Evolutionary conservation across 768 basidiomycete species (phyloP), one percentile per base, ranked within the genome.

Genomic region (Amanita subjunquillea): DNA sequence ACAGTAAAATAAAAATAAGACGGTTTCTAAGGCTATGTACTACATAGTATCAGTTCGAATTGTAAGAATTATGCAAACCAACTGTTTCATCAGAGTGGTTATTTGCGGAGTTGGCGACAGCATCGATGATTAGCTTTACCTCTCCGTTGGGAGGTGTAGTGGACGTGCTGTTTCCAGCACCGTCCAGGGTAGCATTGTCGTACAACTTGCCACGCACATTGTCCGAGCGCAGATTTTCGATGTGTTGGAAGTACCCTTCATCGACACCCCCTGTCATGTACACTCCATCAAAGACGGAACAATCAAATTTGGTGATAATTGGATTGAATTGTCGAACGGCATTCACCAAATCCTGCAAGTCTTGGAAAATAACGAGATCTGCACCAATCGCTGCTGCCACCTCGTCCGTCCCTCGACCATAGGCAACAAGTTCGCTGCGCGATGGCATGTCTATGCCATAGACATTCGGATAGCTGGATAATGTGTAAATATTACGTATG

Each of bases 381-480:
- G 94, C 96, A 41, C 93, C 93, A 55, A 98, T 96, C 50, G 80
- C 80, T 20, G 69, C 60, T 3, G 91, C 87, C 56, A 98, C 84
- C 55, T 83, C 78, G 22, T 78, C 73, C 9, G 76, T 78, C 49
- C 81, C 79, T 47, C 91, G 82, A 34, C 76, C 78, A 65, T 93
- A 73, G 0, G 92, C 95, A 48, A 98, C 93, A 30, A 98, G 84
- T 63, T 98, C 95, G 34, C 74, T 69, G n/a, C 91, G 82, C 3
- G 93, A 91, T 29, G 96, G 95, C 96, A 98, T 99, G 71, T 99
- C 96, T 63, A 99, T 99, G 17, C 96, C 96, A 67, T 99, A 98
- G 4, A 99, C 96, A 63, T 98, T 96, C 4, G 93, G 85, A 64
- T 82, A 80, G 25, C 91, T 90, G 53, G 1, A 20, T n/a, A 22